These are phyloP conservation scores for Russula foetens DNA, from an alignment of 768 basidiomycete species.

Conservation along the genomic window DNA sequence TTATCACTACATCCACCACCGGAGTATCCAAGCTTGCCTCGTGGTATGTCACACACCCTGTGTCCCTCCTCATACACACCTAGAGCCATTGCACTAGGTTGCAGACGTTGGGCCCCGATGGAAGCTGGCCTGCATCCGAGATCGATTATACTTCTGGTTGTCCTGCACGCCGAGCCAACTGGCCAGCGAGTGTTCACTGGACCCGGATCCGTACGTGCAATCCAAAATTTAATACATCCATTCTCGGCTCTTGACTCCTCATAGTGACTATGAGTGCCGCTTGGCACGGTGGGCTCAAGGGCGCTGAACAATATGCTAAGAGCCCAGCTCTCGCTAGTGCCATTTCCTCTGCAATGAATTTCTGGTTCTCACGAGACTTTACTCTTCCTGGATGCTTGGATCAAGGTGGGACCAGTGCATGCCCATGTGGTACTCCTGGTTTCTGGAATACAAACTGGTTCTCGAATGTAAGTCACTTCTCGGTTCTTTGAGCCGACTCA, in stretches of 20 bases:
- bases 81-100: constrained; percentile 10
- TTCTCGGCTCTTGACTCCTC: neutral
- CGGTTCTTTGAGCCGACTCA: neutral
- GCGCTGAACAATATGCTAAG: constrained; percentile 11
- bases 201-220: constrained; percentile 21
- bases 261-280: constrained; percentile 22
- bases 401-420: constrained; percentile 22
- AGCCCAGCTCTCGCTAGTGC: constrained; percentile 18
- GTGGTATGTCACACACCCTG: constrained; percentile 4
- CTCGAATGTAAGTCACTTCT: constrained; percentile 13
- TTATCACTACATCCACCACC: constrained; percentile 5
- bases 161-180: constrained; percentile 27
- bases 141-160: constrained; percentile 29
- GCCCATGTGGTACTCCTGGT: constrained; percentile 27
- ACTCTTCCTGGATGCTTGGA: constrained; percentile 24
- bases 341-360: constrained; percentile 24
- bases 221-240: neutral
- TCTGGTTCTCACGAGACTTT: constrained; percentile 28
- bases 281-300: constrained; percentile 21
- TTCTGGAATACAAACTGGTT: constrained; percentile 20
- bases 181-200: constrained; percentile 29
- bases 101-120: constrained; percentile 17
- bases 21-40: neutral
- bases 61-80: neutral
- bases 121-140: constrained; percentile 20